A percentile compares a stretch with the other conserved stretches of the same genome.
These are phyloP conservation scores for Kuraishia piskuri DNA, from an alignment of 805 yeast genomes.

Conservation along the genomic window DNA sequence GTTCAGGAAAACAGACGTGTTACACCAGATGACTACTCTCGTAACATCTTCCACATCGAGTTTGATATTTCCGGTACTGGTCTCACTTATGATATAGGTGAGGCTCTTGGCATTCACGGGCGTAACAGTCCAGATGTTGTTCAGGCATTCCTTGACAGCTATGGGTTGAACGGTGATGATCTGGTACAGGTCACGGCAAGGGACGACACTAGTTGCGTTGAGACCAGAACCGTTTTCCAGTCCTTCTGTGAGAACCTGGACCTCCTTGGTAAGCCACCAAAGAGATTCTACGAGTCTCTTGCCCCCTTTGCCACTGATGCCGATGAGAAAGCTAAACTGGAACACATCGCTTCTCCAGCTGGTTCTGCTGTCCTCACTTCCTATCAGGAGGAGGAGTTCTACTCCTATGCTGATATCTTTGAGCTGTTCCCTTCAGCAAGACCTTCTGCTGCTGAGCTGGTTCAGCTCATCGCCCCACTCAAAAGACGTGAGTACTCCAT, in stretches of 20 bases:
- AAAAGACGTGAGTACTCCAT: slow-evolving; percentile 97
- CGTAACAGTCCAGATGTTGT: slow-evolving; percentile 66
- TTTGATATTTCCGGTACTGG: slow-evolving; percentile 90
- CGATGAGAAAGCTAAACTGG: slow-evolving; percentile 52
- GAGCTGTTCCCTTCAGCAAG: slow-evolving; percentile 74
- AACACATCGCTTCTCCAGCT: slow-evolving; percentile 59
- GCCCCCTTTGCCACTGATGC: slow-evolving; percentile 66
- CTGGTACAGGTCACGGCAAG: slow-evolving; percentile 64
- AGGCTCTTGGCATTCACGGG: slow-evolving; percentile 93
- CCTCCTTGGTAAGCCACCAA: slow-evolving; percentile 91
- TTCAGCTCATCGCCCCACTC: slow-evolving; percentile 69
- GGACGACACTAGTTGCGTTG: slow-evolving; percentile 48
- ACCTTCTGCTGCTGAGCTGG: slow-evolving; percentile 64
- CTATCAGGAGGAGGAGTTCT: slow-evolving; percentile 77
- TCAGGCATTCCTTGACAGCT: slow-evolving; percentile 56
- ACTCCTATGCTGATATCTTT: slow-evolving; percentile 74
- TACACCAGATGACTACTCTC: slow-evolving; percentile 82
- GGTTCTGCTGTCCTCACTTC: slow-evolving; percentile 83
- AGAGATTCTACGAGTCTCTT: slow-evolving; percentile 82
- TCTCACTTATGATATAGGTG: slow-evolving; percentile 87
- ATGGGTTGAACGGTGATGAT: slow-evolving; percentile 63
- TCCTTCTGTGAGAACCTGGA: slow-evolving; percentile 75
- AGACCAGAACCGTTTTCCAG: slow-evolving; percentile 78
- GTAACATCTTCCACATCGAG: slow-evolving; percentile 95
- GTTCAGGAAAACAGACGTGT: slow-evolving; percentile 89